Evolutionary conservation across 2,329 filamentous ascomycete genomes (phyloP), one percentile per base, ranked within the genome.

Genomic region (Simplicillium aogashimaense): DNA sequence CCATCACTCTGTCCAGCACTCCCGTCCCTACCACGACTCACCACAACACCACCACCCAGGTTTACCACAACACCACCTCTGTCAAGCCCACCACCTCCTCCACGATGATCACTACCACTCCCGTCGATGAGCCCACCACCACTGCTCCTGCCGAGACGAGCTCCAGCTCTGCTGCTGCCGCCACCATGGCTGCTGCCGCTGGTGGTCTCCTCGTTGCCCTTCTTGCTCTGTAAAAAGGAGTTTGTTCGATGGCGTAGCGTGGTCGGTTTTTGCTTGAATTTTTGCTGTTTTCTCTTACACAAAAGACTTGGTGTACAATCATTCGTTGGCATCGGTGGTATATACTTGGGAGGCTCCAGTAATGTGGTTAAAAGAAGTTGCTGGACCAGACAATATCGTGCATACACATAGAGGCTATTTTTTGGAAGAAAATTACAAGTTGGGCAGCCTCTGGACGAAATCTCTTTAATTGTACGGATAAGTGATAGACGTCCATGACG

Each of bases 141-240:
- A 43, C 50, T 38, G 36, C 43, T 42, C 33, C 43, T 36, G 36
- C 40, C 35, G 14, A 37, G 17, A 37, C 40, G 29, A 43, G 40
- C 43, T 41, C 45, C 33, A 48, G 40, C 42, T 53, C 47, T 42
- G 58, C 50, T 43, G 49, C 50, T 42, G 58, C 54, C n/a, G 60
- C 58, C 20, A 61, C 58, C 48, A 58, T 61, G 30, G 37, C 67
- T 38, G 61, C 60, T 43, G 46, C 64, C 17, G 37, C 66, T 42
- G 64, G 55, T 47, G 64, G 60, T 49, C 49, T 68, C 18, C 59
- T 60, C 45, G 54, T 64, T 45, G 65, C 65, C 44, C 46, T 60
- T 45, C 45, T 70, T 38, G 65, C 63, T 51, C 55, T 70, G 55
- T 71, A 64, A 67, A 53, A 25, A 25, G 20, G 20, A 25, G 20